These are phyloP conservation scores for Lagenaria siceraria DNA, from an alignment of 306 rosid species.

Conservation along the genomic window DNA sequence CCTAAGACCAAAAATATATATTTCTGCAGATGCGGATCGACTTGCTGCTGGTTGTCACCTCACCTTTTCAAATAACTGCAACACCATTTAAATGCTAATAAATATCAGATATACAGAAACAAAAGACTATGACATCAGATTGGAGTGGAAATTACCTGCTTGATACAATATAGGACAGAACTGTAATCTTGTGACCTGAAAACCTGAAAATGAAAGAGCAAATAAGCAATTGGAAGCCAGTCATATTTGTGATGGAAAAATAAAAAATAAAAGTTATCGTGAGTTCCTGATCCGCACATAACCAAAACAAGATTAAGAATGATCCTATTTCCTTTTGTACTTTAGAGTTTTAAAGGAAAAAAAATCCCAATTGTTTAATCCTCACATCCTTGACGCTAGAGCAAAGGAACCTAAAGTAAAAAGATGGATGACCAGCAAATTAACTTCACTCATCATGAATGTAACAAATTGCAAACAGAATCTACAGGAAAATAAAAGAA, in stretches of 20 bases:
- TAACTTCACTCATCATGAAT: background rate
- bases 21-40: conserved; percentile 91
- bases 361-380: background rate
- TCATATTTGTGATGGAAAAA: background rate
- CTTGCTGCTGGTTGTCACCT: conserved; percentile 85
- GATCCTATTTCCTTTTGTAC: background rate
- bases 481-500: background rate
- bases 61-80: conserved; percentile 93
- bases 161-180: conserved; percentile 60
- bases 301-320: background rate
- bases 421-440: background rate
- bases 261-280: background rate
- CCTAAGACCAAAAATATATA: conserved; percentile 65
- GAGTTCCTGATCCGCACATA: background rate
- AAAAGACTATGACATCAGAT: background rate
- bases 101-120: background rate
- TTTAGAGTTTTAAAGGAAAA: too few relatives aligned
- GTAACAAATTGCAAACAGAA: background rate
- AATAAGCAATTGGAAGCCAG: background rate
- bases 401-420: background rate
- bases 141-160: conserved; percentile 37
- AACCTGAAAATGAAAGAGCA: conserved; percentile 29
- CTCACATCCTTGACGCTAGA: background rate
- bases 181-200: conserved; percentile 96
- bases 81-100: background rate